phyloP scores from a whole-genome alignment of 805 yeast genomes.

The Deakozyma indianensis region DNA sequence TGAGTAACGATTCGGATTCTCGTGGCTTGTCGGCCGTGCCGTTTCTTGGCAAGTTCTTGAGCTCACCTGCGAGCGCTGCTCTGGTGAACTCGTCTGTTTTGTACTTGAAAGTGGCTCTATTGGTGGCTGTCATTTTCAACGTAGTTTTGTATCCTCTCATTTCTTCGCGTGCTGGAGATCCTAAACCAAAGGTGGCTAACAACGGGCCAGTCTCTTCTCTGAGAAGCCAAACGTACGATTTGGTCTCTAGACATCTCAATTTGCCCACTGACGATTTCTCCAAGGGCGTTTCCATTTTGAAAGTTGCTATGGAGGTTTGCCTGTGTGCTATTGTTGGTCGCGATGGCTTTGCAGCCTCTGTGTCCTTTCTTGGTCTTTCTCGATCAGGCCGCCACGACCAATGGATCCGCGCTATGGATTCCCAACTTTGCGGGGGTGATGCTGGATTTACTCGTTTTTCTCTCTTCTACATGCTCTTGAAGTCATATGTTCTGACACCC shows the following conservation, averaged over 20 bases:
- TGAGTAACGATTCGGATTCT: slow-evolving; percentile 11
- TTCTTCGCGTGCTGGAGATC: slow-evolving; percentile 2
- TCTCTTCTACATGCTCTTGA: slow-evolving; percentile 16
- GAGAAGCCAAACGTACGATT: slow-evolving; percentile 15
- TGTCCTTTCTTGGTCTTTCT: background rate
- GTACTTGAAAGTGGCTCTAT: slow-evolving; percentile 13
- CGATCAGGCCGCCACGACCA: slow-evolving; percentile 8
- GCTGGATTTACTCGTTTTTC: slow-evolving; percentile 12
- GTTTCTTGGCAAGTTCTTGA: slow-evolving; percentile 5
- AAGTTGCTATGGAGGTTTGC: slow-evolving; percentile 9
- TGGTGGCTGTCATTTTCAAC: slow-evolving; percentile 17
- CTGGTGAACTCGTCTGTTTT: slow-evolving; percentile 6
- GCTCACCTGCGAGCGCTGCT: background rate
- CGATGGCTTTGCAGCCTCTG: slow-evolving; percentile 7
- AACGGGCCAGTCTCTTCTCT: slow-evolving; percentile 8
- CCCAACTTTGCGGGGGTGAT: slow-evolving; percentile 26
- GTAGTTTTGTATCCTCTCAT: slow-evolving; percentile 8
- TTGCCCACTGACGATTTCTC: slow-evolving; percentile 11
- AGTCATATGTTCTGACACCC: slow-evolving; percentile 13
- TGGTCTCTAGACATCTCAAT: slow-evolving; percentile 12
- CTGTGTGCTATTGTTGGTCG: slow-evolving; percentile 13
- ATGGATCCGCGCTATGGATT: slow-evolving; percentile 18
- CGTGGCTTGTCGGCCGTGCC: slow-evolving; percentile 21
- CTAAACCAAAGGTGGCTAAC: slow-evolving; percentile 1
- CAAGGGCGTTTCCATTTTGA: slow-evolving; percentile 6